Conservation (phyloP, 352 stramenopile genomes). For the Phytophthora sp. region DNA sequence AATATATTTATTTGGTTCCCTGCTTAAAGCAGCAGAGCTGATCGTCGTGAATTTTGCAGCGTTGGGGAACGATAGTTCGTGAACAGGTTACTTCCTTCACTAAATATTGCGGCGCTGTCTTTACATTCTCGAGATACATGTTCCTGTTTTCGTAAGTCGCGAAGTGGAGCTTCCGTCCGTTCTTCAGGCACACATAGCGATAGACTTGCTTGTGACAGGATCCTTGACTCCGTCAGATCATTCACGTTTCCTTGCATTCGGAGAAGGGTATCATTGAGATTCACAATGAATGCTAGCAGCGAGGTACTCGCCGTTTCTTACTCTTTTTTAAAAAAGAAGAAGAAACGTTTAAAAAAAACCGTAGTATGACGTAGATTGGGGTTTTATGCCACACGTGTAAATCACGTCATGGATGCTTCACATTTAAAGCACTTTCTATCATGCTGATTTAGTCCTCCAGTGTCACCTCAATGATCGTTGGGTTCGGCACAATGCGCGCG, state of each 20-base stretch:
- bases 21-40: background rate
- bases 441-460: slow-evolving; percentile 48
- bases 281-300: slow-evolving; percentile 64
- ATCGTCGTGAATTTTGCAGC: slow-evolving; percentile 53
- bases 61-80: slow-evolving; percentile 57
- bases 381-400: slow-evolving; percentile 84
- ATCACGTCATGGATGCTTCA: no score
- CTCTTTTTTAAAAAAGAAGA: no score
- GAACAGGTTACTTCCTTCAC: slow-evolving; percentile 68
- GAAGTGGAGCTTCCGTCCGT: slow-evolving; percentile 89
- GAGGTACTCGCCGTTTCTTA: slow-evolving; percentile 77
- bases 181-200: slow-evolving; percentile 77
- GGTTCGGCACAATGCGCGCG: slow-evolving; percentile 60
- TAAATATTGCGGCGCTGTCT: slow-evolving; percentile 50
- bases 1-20: no score
- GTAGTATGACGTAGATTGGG: slow-evolving; percentile 50
- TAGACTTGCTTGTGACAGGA: slow-evolving; percentile 60
- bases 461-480: slow-evolving; percentile 64
- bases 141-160: slow-evolving; percentile 71
- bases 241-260: slow-evolving; percentile 47
- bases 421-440: slow-evolving; percentile 63
- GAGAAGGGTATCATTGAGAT: slow-evolving; percentile 47
- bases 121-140: slow-evolving; percentile 66
- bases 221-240: slow-evolving; percentile 59
- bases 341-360: no score